phyloP scores from a whole-genome alignment of 331 rosid species.

The Rosa hybrid region DNA sequence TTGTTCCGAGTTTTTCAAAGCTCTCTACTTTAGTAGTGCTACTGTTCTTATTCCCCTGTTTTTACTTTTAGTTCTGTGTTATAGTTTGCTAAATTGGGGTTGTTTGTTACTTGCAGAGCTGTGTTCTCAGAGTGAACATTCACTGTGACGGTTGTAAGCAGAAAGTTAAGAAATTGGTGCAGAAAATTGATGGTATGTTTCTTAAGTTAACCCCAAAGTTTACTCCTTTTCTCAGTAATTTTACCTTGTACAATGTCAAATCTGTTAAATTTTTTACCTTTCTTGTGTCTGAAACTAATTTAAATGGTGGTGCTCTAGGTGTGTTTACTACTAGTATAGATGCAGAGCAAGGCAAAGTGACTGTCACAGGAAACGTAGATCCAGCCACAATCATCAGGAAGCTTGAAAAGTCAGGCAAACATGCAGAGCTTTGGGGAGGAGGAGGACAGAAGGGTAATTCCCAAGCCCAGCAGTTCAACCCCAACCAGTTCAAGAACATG shows the following conservation, averaged over 20 bases:
- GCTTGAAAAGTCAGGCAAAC: constrained; percentile 77
- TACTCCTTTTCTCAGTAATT: background rate
- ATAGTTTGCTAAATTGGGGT: background rate
- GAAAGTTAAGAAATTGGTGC: constrained; percentile 75
- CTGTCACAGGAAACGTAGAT: constrained; percentile 70
- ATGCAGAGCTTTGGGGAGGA: constrained; percentile 71
- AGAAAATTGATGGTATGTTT: constrained; percentile 79
- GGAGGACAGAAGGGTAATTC: constrained; percentile 42
- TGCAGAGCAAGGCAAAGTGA: constrained; percentile 84
- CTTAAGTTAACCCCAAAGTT: background rate
- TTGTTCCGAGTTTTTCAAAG: background rate
- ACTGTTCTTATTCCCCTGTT: constrained; percentile 13
- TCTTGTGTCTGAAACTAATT: background rate
- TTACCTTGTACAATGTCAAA: background rate
- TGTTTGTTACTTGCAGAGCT: constrained; percentile 50
- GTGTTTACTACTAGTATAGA: constrained; percentile 69
- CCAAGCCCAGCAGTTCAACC: constrained; percentile 31
- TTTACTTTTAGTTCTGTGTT: background rate
- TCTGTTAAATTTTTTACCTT: background rate
- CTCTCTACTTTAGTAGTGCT: background rate
- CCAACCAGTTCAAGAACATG: constrained; percentile 65
- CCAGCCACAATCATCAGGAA: constrained; percentile 66
- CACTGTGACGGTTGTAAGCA: constrained; percentile 88
- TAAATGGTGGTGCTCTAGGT: constrained; percentile 41
- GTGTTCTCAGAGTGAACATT: constrained; percentile 71